Conservation (phyloP, 805 yeast genomes). For the Dipodascus albidus region DNA sequence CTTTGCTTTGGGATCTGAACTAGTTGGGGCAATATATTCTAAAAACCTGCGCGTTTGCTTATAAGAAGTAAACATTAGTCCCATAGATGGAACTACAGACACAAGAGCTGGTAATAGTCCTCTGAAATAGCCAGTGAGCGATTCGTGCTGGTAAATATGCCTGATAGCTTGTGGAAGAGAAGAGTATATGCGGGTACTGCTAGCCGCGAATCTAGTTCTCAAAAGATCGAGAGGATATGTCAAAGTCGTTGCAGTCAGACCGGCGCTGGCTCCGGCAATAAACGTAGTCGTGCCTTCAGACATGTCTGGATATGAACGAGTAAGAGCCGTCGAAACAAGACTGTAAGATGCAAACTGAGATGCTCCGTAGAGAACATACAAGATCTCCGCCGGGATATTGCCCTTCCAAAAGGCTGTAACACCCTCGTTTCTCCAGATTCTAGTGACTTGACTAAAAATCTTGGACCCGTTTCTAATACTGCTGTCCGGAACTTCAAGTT, state of each 20-base stretch:
- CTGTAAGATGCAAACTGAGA: slow-evolving; percentile 71
- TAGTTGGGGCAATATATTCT: not conserved
- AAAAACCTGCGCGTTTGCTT: slow-evolving; percentile 34
- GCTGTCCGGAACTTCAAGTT: slow-evolving; percentile 31
- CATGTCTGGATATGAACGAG: slow-evolving; percentile 20
- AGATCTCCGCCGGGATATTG: slow-evolving; percentile 78
- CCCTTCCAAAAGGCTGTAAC: slow-evolving; percentile 86
- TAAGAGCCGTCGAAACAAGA: slow-evolving; percentile 35
- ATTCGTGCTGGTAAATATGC: slow-evolving; percentile 30
- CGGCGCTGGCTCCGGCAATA: slow-evolving; percentile 67
- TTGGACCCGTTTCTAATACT: slow-evolving; percentile 24
- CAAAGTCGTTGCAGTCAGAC: slow-evolving; percentile 53
- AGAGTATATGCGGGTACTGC: slow-evolving; percentile 17
- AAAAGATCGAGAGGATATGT: slow-evolving; percentile 91
- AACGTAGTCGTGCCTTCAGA: slow-evolving; percentile 34
- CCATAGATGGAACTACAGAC: slow-evolving; percentile 61
- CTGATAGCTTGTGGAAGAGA: slow-evolving; percentile 21
- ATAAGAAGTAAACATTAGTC: slow-evolving; percentile 63
- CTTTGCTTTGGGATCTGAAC: slow-evolving; percentile 5
- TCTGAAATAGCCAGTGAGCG: slow-evolving; percentile 35
- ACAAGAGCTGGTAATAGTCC: slow-evolving; percentile 41
- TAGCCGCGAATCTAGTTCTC: slow-evolving; percentile 73
- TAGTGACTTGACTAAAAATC: slow-evolving; percentile 24
- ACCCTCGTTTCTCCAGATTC: slow-evolving; percentile 54
- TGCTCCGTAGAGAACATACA: slow-evolving; percentile 80